A percentile compares a stretch with the other conserved stretches of the same genome.
These are phyloP conservation scores for Flaveria robusta DNA, from an alignment of 129 eudicot genomes.

Conservation along the genomic window DNA sequence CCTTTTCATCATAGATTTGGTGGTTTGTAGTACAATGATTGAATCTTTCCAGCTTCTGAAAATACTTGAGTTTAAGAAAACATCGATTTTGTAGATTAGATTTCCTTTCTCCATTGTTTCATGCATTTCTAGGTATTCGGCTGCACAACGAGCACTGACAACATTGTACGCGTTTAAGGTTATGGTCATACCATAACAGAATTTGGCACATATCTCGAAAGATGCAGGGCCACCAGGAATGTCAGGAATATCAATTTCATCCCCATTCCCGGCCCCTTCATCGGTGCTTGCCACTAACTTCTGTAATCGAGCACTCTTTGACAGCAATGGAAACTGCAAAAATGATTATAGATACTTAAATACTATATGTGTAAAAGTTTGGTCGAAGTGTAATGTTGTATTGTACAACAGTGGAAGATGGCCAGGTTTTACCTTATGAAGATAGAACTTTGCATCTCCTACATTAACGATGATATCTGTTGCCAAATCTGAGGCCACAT, in stretches of 20 bases:
- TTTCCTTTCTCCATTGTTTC: constrained; percentile 89
- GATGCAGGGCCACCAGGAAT: constrained; percentile 86
- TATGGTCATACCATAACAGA: constrained; percentile 93
- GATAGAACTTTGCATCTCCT: constrained; percentile 84
- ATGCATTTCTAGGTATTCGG: constrained; percentile 91
- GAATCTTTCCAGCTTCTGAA: constrained; percentile 98
- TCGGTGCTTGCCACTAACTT: constrained; percentile 52
- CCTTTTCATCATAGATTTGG: constrained; percentile 55
- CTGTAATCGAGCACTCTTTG: constrained; percentile 77
- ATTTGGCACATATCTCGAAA: constrained; percentile 89
- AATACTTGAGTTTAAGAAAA: constrained; percentile 71
- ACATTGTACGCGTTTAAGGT: constrained; percentile 89
- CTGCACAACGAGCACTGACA: constrained; percentile 76
- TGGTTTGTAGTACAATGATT: constrained; percentile 78
- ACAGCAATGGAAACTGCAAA: constrained; percentile 90
- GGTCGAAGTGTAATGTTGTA: not conserved
- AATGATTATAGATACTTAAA: not conserved
- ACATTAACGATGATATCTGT: constrained; percentile 61
- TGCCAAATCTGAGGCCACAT: constrained; percentile 84
- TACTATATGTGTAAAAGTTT: not conserved
- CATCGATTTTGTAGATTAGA: constrained; percentile 81
- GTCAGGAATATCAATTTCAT: constrained; percentile 65
- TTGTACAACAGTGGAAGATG: constrained; percentile 13
- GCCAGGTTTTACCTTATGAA: constrained; percentile 71
- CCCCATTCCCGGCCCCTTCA: constrained; percentile 58